A percentile compares a stretch with the other conserved stretches of the same genome.
Conservation (phyloP, 352 stramenopile species). For the Phytophthora multivora region DNA sequence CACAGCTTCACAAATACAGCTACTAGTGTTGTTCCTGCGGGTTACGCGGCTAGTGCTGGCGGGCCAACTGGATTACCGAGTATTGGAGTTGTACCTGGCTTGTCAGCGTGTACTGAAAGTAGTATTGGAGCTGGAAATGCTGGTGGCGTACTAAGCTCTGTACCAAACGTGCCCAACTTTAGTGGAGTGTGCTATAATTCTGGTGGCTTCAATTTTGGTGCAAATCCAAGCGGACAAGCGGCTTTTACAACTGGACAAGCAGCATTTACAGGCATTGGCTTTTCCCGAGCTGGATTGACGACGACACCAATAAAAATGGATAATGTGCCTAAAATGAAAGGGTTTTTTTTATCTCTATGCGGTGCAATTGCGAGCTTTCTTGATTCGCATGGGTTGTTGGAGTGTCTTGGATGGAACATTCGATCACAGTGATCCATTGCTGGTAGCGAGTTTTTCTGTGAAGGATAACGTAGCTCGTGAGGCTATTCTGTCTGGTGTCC, state of each 20-base stretch:
- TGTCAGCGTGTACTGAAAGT: too few relatives aligned
- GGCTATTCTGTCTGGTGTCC: constrained; percentile 4
- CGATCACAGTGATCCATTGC: constrained; percentile 1
- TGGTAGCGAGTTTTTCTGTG: not conserved
- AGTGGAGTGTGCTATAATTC: not conserved
- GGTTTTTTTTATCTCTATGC: not conserved
- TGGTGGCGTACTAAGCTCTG: not conserved
- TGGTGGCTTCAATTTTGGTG: not conserved
- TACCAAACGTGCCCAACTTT: not conserved
- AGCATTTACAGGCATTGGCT: too few relatives aligned
- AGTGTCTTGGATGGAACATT: constrained; percentile 10
- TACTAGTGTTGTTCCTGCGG: too few relatives aligned
- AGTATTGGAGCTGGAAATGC: not conserved
- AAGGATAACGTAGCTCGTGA: constrained; percentile 6
- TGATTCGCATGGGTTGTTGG: constrained; percentile 14
- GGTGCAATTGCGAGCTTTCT: not conserved
- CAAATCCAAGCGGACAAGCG: not conserved
- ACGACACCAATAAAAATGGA: not conserved
- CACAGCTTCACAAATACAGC: too few relatives aligned
- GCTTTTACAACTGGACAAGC: too few relatives aligned
- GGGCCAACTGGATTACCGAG: too few relatives aligned
- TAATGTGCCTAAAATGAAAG: not conserved
- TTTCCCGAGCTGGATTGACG: too few relatives aligned
- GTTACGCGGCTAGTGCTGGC: too few relatives aligned
- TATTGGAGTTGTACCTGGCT: too few relatives aligned